Evolutionary conservation across 2,329 filamentous ascomycete species (phyloP).

Genomic region (Venturia nashicola): DNA sequence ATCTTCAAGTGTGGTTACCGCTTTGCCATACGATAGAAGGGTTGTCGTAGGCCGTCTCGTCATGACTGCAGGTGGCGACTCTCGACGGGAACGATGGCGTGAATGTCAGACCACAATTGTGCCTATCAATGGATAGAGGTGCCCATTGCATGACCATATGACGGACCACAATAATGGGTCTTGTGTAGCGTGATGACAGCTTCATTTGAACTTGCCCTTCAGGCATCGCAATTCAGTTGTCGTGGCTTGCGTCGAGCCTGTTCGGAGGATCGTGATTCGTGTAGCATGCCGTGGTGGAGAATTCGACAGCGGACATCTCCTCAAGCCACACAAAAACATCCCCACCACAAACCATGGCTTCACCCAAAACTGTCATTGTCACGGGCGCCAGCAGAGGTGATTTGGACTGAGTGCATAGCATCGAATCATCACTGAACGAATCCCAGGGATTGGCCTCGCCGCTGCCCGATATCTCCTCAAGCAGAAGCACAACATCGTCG

Average conservation of each 20-base stretch:
- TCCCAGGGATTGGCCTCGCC: conserved; percentile 45
- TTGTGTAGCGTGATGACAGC: neutral
- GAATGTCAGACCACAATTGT: neutral
- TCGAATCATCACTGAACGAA: neutral
- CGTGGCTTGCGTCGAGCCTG: neutral
- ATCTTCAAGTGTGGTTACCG: neutral
- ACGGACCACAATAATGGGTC: neutral
- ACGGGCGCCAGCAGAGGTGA: conserved; percentile 52
- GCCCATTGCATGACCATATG: neutral
- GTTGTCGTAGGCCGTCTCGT: neutral
- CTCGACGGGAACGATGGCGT: neutral
- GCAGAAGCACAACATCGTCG: conserved; percentile 42
- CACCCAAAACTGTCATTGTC: conserved; percentile 34
- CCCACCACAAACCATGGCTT: neutral
- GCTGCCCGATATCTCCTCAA: conserved; percentile 47
- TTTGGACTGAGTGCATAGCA: neutral
- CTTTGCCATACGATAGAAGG: neutral
- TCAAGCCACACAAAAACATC: neutral
- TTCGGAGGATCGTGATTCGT: neutral
- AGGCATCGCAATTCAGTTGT: neutral
- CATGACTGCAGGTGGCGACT: neutral
- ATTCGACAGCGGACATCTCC: neutral
- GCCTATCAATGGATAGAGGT: neutral
- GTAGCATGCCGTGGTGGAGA: neutral
- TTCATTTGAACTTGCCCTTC: neutral